A percentile compares a stretch with the other conserved stretches of the same genome.
Evolutionary conservation across 495 filamentous ascomycete genomes (phyloP).

Genomic region (Neurospora sp.): DNA sequence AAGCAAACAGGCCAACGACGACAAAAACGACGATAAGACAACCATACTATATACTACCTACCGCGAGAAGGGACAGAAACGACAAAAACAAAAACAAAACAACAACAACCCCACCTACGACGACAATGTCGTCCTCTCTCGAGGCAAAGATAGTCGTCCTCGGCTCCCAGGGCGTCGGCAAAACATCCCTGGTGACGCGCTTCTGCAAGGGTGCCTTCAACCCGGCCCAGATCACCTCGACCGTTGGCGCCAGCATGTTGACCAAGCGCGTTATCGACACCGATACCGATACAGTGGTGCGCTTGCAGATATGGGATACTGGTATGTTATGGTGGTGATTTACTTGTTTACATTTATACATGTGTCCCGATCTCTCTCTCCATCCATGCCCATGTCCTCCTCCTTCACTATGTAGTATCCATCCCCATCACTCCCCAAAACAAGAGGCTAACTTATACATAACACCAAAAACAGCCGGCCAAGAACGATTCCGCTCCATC

Average conservation of each 20-base stretch:
- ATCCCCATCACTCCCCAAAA: background rate
- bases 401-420: background rate
- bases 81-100: constrained; percentile 14
- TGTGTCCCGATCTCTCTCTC: background rate
- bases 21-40: background rate
- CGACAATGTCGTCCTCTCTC: constrained; percentile 57
- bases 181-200: constrained; percentile 83
- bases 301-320: constrained; percentile 88
- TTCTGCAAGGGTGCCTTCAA: constrained; percentile 74
- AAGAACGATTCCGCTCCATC: constrained; percentile 90
- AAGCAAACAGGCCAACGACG: background rate
- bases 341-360: background rate
- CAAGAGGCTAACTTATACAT: background rate
- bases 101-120: background rate
- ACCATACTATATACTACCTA: background rate
- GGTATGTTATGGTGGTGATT: constrained; percentile 19
- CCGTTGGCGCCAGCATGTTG: constrained; percentile 87
- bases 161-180: constrained; percentile 87
- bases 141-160: constrained; percentile 92
- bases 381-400: background rate
- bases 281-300: constrained; percentile 66
- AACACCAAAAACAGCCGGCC: constrained; percentile 48
- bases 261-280: constrained; percentile 86
- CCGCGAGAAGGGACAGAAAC: background rate
- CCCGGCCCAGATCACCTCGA: constrained; percentile 60